A percentile compares a stretch with the other conserved stretches of the same genome.
Evolutionary conservation across 108 stramenopile genomes (phyloP).

Genomic region (Cyclotella choctawhatcheeana): DNA sequence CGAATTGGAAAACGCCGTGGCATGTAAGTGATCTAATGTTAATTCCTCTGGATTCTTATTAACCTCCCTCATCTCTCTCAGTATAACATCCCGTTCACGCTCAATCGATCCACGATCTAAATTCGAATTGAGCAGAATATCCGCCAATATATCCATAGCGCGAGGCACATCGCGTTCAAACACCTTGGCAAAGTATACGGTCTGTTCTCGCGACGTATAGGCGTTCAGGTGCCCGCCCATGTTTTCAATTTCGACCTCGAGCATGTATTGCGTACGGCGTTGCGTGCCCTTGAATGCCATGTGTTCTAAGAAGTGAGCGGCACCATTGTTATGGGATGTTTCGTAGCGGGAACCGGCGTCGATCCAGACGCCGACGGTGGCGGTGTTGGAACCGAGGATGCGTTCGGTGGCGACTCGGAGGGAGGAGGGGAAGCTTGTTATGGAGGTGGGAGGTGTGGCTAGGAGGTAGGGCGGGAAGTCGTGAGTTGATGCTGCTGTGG

Average conservation of each 20-base stretch:
- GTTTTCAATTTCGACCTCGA: conserved; percentile 99
- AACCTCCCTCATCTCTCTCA: conserved; percentile 99
- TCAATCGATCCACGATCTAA: conserved; percentile 90
- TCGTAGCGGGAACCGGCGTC: conserved; percentile 95
- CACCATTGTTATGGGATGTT: conserved; percentile 96
- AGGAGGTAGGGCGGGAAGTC: conserved; percentile 86
- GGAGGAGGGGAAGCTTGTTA: conserved; percentile 75
- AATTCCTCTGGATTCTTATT: conserved; percentile 99
- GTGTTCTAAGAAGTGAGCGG: conserved; percentile 99
- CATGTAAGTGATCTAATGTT: conserved; percentile 98
- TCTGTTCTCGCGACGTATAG: conserved; percentile 98
- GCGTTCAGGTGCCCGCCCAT: conserved; percentile 99
- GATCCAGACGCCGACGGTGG: conserved; percentile 92
- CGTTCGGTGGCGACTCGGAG: conserved; percentile 94
- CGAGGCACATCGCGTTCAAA: conserved; percentile 93
- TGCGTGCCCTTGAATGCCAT: conserved; percentile 99
- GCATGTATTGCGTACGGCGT: conserved; percentile 87
- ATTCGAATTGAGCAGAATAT: conserved; percentile 93
- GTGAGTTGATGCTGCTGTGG: conserved; percentile 36
- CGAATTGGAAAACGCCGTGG: conserved; percentile 94
- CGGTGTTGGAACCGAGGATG: conserved; percentile 76
- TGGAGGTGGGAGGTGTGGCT: conserved; percentile 84
- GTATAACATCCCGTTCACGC: conserved; percentile 97
- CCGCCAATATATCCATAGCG: conserved; percentile 97
- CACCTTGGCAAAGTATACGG: conserved; percentile 99